Evolutionary conservation across 73 alveolate species (phyloP).

Genomic region (Blepharisma japonicum): DNA sequence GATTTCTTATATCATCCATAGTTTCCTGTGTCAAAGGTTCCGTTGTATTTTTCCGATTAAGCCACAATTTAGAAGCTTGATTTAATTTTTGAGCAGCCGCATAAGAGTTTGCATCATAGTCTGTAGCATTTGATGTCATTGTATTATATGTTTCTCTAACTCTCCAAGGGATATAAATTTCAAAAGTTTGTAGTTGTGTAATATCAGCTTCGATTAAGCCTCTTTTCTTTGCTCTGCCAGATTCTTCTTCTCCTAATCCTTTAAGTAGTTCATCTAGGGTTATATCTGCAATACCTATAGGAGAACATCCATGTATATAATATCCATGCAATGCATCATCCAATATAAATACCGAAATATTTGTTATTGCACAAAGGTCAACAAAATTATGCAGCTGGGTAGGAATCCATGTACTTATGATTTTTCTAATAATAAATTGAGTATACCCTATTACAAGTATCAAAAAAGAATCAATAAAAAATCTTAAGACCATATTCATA

Average conservation of each 20-base stretch:
- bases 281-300: slow-evolving; percentile 40
- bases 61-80: slow-evolving; percentile 34
- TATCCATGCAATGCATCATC: slow-evolving; percentile 81
- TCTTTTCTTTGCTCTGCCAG: slow-evolving; percentile 46
- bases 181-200: slow-evolving; percentile 50
- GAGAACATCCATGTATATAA: slow-evolving; percentile 82
- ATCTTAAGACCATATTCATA: slow-evolving; percentile 58
- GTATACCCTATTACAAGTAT: slow-evolving; percentile 49
- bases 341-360: slow-evolving; percentile 69
- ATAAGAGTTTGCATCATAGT: slow-evolving; percentile 33
- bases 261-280: slow-evolving; percentile 53
- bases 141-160: slow-evolving; percentile 60
- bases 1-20: slow-evolving; percentile 42
- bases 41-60: slow-evolving; percentile 25
- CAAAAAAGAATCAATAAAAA: slow-evolving; percentile 60
- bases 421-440: slow-evolving; percentile 51
- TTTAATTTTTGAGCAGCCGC: slow-evolving; percentile 24
- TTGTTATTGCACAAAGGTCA: slow-evolving; percentile 82
- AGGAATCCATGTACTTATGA: slow-evolving; percentile 53
- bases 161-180: slow-evolving; percentile 46
- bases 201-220: slow-evolving; percentile 51
- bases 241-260: slow-evolving; percentile 46
- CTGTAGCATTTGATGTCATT: slow-evolving; percentile 39
- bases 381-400: slow-evolving; percentile 67
- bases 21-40: slow-evolving; percentile 35